Base-by-base conservation (phyloP, 1,284 basidiomycete species). In the Cerioporus squamosus region DNA sequence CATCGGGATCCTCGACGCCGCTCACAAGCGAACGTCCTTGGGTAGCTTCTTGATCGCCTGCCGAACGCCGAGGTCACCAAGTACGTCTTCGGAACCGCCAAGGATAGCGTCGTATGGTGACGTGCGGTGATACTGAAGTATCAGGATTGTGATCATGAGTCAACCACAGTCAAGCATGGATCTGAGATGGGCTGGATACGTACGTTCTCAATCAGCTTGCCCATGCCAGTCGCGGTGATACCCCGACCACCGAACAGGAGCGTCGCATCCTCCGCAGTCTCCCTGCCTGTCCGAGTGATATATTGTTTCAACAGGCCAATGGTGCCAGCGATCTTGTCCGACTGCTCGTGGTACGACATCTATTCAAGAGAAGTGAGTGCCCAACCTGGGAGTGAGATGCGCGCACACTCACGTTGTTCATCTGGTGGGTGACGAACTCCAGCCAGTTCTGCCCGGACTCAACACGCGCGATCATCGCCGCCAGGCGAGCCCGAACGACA, bases 371-470 rank as follows among this genome's bases (percentile, higher is more conserved):
- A 36, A 36, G 33, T 36, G 10, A 36, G 33, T 8, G 5, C 15
- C 33, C 33, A 14, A 29, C n/a, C 10, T 29, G 5, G 29, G 5
- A 33, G 31, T 12, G 10, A 12, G 10, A 33, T 9, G 8, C 31
- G 6, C 31, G 14, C 14, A 17, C 33, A 69, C 80, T 42, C 69
- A 95, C 93, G 71, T 95, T 88, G 75, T 90, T 93, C 95, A 97
- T 97, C 73, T 97, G 94, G 72, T 90, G 86, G 1, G 95, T 97
- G 52, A 97, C 80, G 50, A 78, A 83, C 78, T 98, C 96, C 33
- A 96, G 82, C 94, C 94, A 98, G 53, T 87, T 87, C 72, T 97
- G 95, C 55, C 85, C 86, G 0, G 91, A 86, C 76, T 98, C 95
- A 45, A 93, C 85, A 54, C 94, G 88, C 53, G 91, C 88, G 56